Evolutionary conservation across 1,284 basidiomycete genomes (phyloP), one percentile per base, ranked within the genome.

Genomic region (Microbotryum lychnidis-dioicae): DNA sequence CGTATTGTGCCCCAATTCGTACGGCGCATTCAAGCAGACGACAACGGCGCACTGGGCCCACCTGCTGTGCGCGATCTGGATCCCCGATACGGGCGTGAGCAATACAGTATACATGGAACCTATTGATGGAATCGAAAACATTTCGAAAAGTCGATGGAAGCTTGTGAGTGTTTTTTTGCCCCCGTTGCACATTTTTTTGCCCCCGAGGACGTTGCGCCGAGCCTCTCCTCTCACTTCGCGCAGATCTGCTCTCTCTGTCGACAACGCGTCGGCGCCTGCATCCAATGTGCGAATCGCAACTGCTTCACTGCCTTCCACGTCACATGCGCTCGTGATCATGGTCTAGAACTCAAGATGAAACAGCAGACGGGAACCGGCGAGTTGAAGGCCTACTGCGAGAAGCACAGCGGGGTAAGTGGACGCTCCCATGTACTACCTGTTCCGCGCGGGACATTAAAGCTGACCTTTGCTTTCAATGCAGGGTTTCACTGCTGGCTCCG

Each of bases 31-130:
- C 81, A 99, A 99, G 74, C 96, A 98, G 77, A 97, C 96, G 0
- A 83, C 85, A 0, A 82, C 85, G 25, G 91, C 91, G 0, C 87
- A 92, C 65, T 99, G 96, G 96, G 89, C 91, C 0, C 96, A 99
- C 75, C 79, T 99, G 0, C 80, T 98, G 1, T 99, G 96, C 72
- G 92, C 94, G 4, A 96, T 98, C 67, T 98, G 92, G 91, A 87
- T 97, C 5, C 93, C 96, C 0, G 96, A 98, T 75, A 91, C 91
- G 9, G 84, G 87, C 47, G 90, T 97, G 6, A 87, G 87, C 42
- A 98, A 98, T 74, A 86, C 92, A 8, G 87, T 93, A 12, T 97
- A 97, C 75, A 98, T 98, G 94, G 96, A 98, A 71, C 96, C 96
- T 12, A 87, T 99, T 52, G 91, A 91, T 31, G 90, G 90, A 25